Conservation (phyloP, 1,139 yeast genomes). For the Taphrina sp. region DNA sequence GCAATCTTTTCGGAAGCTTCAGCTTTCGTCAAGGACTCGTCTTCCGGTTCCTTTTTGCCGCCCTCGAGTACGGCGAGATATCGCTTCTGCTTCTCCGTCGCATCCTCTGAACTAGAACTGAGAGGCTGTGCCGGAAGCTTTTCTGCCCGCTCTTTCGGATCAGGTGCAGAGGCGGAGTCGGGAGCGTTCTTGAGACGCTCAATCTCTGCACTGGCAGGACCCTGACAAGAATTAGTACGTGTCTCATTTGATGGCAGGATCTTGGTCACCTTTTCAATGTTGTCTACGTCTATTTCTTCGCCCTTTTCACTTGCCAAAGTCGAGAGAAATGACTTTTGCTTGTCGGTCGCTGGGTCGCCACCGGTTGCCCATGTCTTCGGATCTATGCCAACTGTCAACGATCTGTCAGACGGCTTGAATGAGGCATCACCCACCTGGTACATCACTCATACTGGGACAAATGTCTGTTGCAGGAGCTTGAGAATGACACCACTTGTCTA, state of each 20-base stretch:
- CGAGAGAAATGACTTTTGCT: slow-evolving; percentile 24
- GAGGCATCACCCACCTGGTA: background rate
- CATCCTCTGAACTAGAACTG: slow-evolving; percentile 1
- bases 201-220: slow-evolving; percentile 21
- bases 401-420: background rate
- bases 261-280: slow-evolving; percentile 27
- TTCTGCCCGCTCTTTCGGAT: slow-evolving; percentile 14
- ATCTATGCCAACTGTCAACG: slow-evolving; percentile 3
- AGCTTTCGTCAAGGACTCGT: slow-evolving; percentile 18
- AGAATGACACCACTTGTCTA: too few species aligned
- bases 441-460: slow-evolving; percentile 17
- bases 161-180: background rate
- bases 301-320: slow-evolving; percentile 30
- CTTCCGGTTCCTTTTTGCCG: slow-evolving; percentile 21
- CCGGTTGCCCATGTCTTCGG: slow-evolving; percentile 33
- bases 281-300: slow-evolving; percentile 14
- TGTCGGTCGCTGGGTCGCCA: slow-evolving; percentile 28
- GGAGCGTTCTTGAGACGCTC: slow-evolving; percentile 26
- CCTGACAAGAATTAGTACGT: too few species aligned
- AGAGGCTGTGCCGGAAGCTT: slow-evolving; percentile 2
- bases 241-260: too few species aligned
- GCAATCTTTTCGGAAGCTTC: slow-evolving; percentile 32
- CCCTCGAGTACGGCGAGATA: slow-evolving; percentile 27
- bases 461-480: too few species aligned
- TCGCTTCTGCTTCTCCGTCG: slow-evolving; percentile 22